A percentile compares a stretch with the other conserved stretches of the same genome.
Evolutionary conservation across 192 early-diverging fungal species (phyloP).

Genomic region (Endogone sp.): DNA sequence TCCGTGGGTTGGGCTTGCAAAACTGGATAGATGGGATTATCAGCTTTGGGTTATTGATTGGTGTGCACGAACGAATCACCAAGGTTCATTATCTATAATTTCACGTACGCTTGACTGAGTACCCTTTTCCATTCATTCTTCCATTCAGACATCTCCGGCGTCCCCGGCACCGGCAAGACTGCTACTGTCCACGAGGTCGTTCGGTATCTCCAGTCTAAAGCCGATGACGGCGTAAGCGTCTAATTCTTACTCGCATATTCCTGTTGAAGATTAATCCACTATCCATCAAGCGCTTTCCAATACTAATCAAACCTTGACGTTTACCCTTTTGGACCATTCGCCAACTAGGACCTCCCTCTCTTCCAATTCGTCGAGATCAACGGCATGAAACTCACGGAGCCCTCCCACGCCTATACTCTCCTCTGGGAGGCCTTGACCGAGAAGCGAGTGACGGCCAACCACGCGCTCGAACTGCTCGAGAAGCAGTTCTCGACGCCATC

Average conservation of each 20-base stretch:
- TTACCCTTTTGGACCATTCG: too few species aligned
- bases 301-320: not conserved
- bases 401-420: constrained; percentile 78
- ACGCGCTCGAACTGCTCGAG: constrained; percentile 77
- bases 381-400: constrained; percentile 95
- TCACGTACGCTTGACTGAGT: too few species aligned
- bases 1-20: too few species aligned
- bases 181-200: constrained; percentile 89
- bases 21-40: too few species aligned
- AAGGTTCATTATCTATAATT: too few species aligned
- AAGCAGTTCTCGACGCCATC: constrained; percentile 57
- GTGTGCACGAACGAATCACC: too few species aligned
- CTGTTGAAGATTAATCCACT: not conserved
- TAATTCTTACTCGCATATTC: not conserved
- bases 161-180: constrained; percentile 97
- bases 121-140: not conserved
- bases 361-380: constrained; percentile 97
- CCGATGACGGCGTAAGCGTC: constrained; percentile 47
- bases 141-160: constrained; percentile 81
- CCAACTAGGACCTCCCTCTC: constrained; percentile 46
- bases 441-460: constrained; percentile 60
- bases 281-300: not conserved
- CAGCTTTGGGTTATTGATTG: not conserved
- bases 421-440: constrained; percentile 75
- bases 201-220: constrained; percentile 57